phyloP scores from a whole-genome alignment of 805 yeast genomes.

The Saccharomycopsis oosterbeekiorum region DNA sequence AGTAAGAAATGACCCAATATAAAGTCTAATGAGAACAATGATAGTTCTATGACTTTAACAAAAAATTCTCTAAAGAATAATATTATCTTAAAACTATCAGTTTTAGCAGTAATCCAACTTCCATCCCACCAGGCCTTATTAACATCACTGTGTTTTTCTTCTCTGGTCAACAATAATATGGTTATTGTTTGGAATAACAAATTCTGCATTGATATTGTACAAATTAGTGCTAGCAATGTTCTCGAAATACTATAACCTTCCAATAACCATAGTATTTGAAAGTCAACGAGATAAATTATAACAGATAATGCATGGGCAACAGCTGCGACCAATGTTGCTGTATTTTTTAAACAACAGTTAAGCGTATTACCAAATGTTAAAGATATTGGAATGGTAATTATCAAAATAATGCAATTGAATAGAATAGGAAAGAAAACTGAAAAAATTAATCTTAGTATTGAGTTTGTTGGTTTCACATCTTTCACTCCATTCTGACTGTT shows the following conservation, averaged over 20 bases:
- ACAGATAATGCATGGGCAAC: slow-evolving; percentile 95
- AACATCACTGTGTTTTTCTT: slow-evolving; percentile 89
- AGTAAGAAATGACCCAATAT: slow-evolving; percentile 82
- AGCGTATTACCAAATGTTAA: slow-evolving; percentile 40
- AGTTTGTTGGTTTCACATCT: slow-evolving; percentile 38
- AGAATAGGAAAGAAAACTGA: slow-evolving; percentile 41
- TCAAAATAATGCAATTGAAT: slow-evolving; percentile 26
- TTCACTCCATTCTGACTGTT: slow-evolving; percentile 81
- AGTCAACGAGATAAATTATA: slow-evolving; percentile 73
- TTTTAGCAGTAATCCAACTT: slow-evolving; percentile 93
- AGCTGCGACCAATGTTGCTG: slow-evolving; percentile 92
- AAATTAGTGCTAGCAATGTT: slow-evolving; percentile 76
- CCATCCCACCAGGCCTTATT: slow-evolving; percentile 99
- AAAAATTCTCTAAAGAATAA: slow-evolving; percentile 94
- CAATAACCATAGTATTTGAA: slow-evolving; percentile 93
- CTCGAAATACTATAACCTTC: slow-evolving; percentile 87
- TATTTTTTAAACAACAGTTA: slow-evolving; percentile 62
- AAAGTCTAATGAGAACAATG: slow-evolving; percentile 96
- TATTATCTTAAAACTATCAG: slow-evolving; percentile 89
- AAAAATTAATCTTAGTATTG: slow-evolving; percentile 52
- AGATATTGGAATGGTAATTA: slow-evolving; percentile 35
- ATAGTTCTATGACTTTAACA: slow-evolving; percentile 88
- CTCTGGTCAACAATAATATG: slow-evolving; percentile 74
- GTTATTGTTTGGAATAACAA: slow-evolving; percentile 78
- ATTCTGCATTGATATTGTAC: slow-evolving; percentile 83